Conservation (phyloP, 441 rosid species). For the Manihot esculenta region DNA sequence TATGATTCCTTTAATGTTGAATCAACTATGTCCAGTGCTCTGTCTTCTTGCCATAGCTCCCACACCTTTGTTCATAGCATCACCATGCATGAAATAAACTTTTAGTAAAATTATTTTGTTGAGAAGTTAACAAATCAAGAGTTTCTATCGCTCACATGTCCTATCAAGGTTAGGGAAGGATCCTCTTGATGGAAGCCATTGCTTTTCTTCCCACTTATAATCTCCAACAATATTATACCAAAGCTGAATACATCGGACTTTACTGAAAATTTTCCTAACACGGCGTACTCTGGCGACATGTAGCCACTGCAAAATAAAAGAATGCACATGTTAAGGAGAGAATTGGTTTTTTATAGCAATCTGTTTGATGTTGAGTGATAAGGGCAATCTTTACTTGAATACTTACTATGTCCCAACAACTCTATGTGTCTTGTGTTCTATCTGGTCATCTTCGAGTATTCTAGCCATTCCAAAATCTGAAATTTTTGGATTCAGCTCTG, state of each 20-base stretch:
- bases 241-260: slow-evolving; percentile 33
- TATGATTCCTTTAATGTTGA: slow-evolving; percentile 10
- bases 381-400: neutral
- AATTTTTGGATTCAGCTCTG: slow-evolving; percentile 39
- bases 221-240: slow-evolving; percentile 29
- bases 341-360: neutral
- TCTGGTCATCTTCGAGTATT: slow-evolving; percentile 32
- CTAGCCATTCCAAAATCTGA: slow-evolving; percentile 50
- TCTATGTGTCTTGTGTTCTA: slow-evolving; percentile 32
- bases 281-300: slow-evolving; percentile 29
- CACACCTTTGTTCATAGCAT: neutral
- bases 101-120: too few relatives aligned
- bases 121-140: neutral
- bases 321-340: neutral
- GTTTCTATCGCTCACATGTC: slow-evolving; percentile 14
- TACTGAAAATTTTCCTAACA: slow-evolving; percentile 22
- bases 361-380: neutral
- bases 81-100: neutral
- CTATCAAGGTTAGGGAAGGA: slow-evolving; percentile 18
- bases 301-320: slow-evolving; percentile 21
- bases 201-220: slow-evolving; percentile 26
- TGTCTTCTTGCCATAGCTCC: slow-evolving; percentile 8
- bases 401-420: slow-evolving; percentile 47
- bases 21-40: slow-evolving; percentile 16
- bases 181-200: slow-evolving; percentile 8